Conservation (phyloP, 768 basidiomycete species). For the Sporobolomyces pararoseus region DNA sequence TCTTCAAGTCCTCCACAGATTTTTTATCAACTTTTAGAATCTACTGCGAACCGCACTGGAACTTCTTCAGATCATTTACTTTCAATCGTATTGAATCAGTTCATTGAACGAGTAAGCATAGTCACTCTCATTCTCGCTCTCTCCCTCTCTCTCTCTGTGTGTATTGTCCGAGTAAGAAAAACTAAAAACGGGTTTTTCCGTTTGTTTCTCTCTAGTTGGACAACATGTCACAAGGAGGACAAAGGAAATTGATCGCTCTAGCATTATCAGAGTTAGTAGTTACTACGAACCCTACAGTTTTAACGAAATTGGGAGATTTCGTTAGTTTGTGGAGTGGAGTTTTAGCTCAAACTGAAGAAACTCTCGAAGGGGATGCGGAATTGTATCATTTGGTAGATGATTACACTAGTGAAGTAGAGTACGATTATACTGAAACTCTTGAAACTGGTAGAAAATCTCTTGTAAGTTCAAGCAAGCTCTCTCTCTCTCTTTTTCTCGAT, state of each 20-base stretch:
- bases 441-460: slow-evolving; percentile 72
- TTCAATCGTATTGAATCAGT: slow-evolving; percentile 68
- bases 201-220: slow-evolving; percentile 63
- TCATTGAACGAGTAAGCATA: slow-evolving; percentile 63
- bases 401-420: slow-evolving; percentile 36
- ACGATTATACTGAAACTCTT: slow-evolving; percentile 62
- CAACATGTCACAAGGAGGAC: slow-evolving; percentile 77
- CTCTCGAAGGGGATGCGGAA: slow-evolving; percentile 46
- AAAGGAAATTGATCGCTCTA: slow-evolving; percentile 79
- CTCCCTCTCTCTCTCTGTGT: background rate
- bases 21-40: slow-evolving; percentile 68
- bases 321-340: slow-evolving; percentile 87
- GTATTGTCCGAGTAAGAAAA: too few species aligned
- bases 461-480: slow-evolving; percentile 53
- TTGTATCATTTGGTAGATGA: slow-evolving; percentile 36
- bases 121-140: too few species aligned
- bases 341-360: slow-evolving; percentile 78
- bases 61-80: slow-evolving; percentile 59
- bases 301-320: slow-evolving; percentile 69
- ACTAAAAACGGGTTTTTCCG: background rate
- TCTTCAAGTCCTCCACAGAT: slow-evolving; percentile 62
- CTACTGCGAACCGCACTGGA: slow-evolving; percentile 55
- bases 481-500: background rate
- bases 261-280: slow-evolving; percentile 72
- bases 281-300: slow-evolving; percentile 68